Evolutionary conservation across 2,329 filamentous ascomycete genomes (phyloP), one percentile per base, ranked within the genome.

Genomic region (Hymenotorrendiella dingleyae): DNA sequence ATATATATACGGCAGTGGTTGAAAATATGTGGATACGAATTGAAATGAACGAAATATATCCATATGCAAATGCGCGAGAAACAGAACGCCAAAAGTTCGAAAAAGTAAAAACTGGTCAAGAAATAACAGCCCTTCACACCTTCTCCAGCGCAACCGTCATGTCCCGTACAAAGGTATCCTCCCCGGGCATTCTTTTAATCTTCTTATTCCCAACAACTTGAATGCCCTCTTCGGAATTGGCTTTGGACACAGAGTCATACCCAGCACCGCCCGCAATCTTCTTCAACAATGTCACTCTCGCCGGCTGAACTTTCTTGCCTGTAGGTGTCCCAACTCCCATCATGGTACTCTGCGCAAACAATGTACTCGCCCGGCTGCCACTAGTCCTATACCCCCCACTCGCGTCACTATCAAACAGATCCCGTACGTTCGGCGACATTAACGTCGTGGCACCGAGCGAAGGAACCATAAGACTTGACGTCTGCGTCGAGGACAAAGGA

Each of bases 341-440:
- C 17, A 33, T 33, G 7, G 30, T 24, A 21, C 35, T 34, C 11
- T 28, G 36, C 12, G 30, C n/a, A 22, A 29, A 38, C 4, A 47
- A 37, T 10, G 48, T 50, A n/a, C 45, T 44, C 4, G 42, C 42
- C 35, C 47, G 38, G 14, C 42, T 48, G 6, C 36, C 42, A 26
- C 43, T 33, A 10, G 39, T 33, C 4, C 36, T 32, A 32, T 36
- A 42, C 3, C 29, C 42, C 6, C 38, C 34, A 19, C 39, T 40
- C 2, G 36, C 24, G 11, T 28, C 27, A 28, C 37, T 32, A 26
- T 52, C 49, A 36, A 52, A 52, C 12, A 49, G 30, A 38, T 37
- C 46, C 19, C 35, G 30, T 10, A 52, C 42, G 1, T 42, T 45
- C 14, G 44, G 44, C 2, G 41, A 45, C 42, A 47, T 52, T n/a